A percentile compares a stretch with the other conserved stretches of the same genome.
These are phyloP conservation scores for Claviceps paspali DNA, from an alignment of 2,329 filamentous ascomycete genomes.

Conservation along the genomic window DNA sequence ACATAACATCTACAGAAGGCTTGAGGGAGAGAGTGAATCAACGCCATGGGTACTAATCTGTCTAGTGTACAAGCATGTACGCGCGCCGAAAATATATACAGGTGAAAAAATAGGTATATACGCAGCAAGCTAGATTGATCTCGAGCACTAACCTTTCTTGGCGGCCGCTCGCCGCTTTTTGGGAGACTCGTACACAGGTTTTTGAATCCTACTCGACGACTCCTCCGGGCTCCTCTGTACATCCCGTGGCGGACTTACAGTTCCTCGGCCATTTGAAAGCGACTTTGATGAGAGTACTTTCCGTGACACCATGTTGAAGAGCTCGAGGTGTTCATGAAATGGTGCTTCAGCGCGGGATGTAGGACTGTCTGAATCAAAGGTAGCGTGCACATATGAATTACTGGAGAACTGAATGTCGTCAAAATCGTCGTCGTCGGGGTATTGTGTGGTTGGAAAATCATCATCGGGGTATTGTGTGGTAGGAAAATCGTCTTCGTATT, in stretches of 20 bases:
- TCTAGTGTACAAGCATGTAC: too few species aligned
- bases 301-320: constrained; percentile 16
- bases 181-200: constrained; percentile 24
- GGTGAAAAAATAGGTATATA: too few species aligned
- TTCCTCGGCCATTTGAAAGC: constrained; percentile 10
- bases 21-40: too few species aligned
- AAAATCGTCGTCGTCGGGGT: constrained; percentile 23
- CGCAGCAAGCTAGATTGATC: too few species aligned
- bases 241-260: constrained; percentile 11
- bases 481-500: constrained; percentile 18
- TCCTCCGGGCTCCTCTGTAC: constrained; percentile 32
- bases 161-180: constrained; percentile 25
- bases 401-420: constrained; percentile 12
- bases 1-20: too few species aligned
- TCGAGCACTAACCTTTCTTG: constrained; percentile 25
- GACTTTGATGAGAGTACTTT: constrained; percentile 18
- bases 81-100: too few species aligned
- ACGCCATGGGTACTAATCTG: too few species aligned
- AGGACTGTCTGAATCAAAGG: constrained; percentile 27
- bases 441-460: constrained; percentile 21
- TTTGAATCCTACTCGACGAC: constrained; percentile 31
- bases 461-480: background rate
- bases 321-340: constrained; percentile 23
- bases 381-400: constrained; percentile 15
- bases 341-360: constrained; percentile 25